These are phyloP conservation scores for Schoenoplectus triqueter DNA, from an alignment of 202 grass and related monocot species.

Conservation along the genomic window DNA sequence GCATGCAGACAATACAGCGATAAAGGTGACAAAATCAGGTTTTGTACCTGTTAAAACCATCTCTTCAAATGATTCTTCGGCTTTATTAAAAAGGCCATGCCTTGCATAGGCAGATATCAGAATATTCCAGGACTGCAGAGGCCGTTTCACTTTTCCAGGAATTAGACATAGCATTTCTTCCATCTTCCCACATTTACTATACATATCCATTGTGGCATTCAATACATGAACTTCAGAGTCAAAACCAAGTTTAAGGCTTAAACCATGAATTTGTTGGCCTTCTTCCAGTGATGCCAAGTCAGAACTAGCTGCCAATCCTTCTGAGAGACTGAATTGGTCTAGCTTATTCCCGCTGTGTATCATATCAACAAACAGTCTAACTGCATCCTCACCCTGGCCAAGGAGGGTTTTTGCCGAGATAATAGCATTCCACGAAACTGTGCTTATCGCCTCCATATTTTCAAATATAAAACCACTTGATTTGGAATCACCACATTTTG, in stretches of 20 bases:
- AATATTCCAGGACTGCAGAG: conserved; percentile 78
- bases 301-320: conserved; percentile 61
- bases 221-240: conserved; percentile 57
- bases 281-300: conserved; percentile 83
- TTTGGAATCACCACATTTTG: conserved; percentile 64
- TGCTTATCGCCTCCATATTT: conserved; percentile 49
- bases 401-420: conserved; percentile 66
- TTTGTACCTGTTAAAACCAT: conserved; percentile 57
- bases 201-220: conserved; percentile 91
- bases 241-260: conserved; percentile 66
- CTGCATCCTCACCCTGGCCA: conserved; percentile 66
- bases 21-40: conserved; percentile 78
- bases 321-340: conserved; percentile 64
- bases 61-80: conserved; percentile 69
- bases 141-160: conserved; percentile 51
- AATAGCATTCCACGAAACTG: conserved; percentile 73
- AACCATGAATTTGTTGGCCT: conserved; percentile 78
- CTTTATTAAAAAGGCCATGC: conserved; percentile 66
- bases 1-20: conserved; percentile 72
- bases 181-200: conserved; percentile 80
- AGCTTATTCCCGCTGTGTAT: conserved; percentile 49
- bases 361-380: conserved; percentile 69
- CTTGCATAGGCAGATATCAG: conserved; percentile 77
- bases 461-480: conserved; percentile 66
- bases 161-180: conserved; percentile 64